These are phyloP conservation scores for Arthrobotrys iridis DNA, from an alignment of 2,329 filamentous ascomycete genomes.

Conservation along the genomic window DNA sequence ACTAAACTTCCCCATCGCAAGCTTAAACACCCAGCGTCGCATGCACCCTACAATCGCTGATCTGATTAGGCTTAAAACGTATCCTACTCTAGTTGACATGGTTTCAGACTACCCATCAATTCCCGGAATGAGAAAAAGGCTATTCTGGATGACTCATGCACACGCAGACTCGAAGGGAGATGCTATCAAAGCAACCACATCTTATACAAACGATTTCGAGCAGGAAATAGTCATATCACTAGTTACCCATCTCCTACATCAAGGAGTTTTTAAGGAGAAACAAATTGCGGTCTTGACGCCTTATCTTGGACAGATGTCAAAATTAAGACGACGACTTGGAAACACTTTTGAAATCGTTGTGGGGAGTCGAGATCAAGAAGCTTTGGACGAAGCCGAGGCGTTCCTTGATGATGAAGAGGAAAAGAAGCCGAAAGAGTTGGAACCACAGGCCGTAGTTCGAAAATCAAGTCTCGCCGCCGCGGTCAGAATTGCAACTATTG, in stretches of 20 bases:
- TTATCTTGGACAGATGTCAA: constrained; percentile 59
- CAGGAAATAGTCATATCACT: constrained; percentile 59
- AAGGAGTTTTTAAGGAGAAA: constrained; percentile 62
- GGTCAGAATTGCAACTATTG: constrained; percentile 57
- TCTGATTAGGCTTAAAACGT: constrained; percentile 69
- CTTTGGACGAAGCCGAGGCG: constrained; percentile 50
- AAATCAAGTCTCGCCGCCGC: constrained; percentile 62
- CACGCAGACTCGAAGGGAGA: constrained; percentile 62
- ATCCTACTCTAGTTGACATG: constrained; percentile 68
- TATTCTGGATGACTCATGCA: constrained; percentile 73
- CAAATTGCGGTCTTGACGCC: constrained; percentile 65
- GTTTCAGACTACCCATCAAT: constrained; percentile 65
- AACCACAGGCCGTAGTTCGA: constrained; percentile 70
- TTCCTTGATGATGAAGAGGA: constrained; percentile 10
- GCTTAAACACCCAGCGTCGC: constrained; percentile 70
- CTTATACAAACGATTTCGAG: constrained; percentile 57
- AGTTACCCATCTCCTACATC: constrained; percentile 63
- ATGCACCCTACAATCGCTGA: constrained; percentile 73
- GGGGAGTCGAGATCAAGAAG: constrained; percentile 59
- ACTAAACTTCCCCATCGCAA: constrained; percentile 60
- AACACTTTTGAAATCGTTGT: constrained; percentile 59
- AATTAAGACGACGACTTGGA: constrained; percentile 56
- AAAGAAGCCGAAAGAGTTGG: constrained; percentile 64
- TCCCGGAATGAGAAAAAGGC: constrained; percentile 66
- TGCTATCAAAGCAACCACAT: constrained; percentile 50